These are phyloP conservation scores for Cyclotella kingstonii DNA, from an alignment of 108 stramenopile genomes.

Conservation along the genomic window DNA sequence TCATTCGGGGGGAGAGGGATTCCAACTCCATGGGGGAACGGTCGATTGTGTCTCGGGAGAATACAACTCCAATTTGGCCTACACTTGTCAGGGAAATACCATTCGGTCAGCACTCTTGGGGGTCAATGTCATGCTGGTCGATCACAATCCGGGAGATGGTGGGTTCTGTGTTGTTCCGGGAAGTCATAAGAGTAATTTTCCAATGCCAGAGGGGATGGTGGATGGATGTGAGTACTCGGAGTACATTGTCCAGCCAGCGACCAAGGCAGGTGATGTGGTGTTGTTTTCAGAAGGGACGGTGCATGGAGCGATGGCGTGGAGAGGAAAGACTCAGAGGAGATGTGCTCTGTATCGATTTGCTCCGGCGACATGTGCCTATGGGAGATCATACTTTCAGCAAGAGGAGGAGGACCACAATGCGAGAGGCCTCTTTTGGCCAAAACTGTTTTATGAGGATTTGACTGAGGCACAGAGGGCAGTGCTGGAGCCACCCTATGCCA, in stretches of 20 bases:
- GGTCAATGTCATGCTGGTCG: slow-evolving; percentile 79
- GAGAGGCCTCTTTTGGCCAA: slow-evolving; percentile 58
- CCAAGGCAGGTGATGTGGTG: slow-evolving; percentile 92
- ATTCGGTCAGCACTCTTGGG: slow-evolving; percentile 75
- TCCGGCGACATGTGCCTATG: slow-evolving; percentile 80
- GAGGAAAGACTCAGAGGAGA: slow-evolving; percentile 54
- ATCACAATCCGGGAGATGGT: slow-evolving; percentile 84
- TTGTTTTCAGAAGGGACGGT: slow-evolving; percentile 90
- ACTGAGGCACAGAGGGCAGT: slow-evolving; percentile 80
- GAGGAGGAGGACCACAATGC: slow-evolving; percentile 54
- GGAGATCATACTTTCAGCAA: slow-evolving; percentile 82
- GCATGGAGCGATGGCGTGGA: slow-evolving; percentile 90
- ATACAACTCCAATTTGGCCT: slow-evolving; percentile 83
- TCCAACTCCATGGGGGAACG: slow-evolving; percentile 89
- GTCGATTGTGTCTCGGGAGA: slow-evolving; percentile 76
- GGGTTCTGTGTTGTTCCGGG: slow-evolving; percentile 93
- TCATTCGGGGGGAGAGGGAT: slow-evolving; percentile 86
- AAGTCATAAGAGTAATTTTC: slow-evolving; percentile 89
- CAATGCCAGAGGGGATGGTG: slow-evolving; percentile 85
- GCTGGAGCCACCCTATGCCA: slow-evolving; percentile 88
- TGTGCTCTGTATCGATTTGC: slow-evolving; percentile 86
- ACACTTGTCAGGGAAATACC: slow-evolving; percentile 72
- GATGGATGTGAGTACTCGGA: slow-evolving; percentile 74
- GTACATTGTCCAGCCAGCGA: slow-evolving; percentile 82
- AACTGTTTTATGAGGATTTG: slow-evolving; percentile 72